These are phyloP conservation scores for Cercospora zeina DNA, from an alignment of 2,329 filamentous ascomycete genomes.

Conservation along the genomic window DNA sequence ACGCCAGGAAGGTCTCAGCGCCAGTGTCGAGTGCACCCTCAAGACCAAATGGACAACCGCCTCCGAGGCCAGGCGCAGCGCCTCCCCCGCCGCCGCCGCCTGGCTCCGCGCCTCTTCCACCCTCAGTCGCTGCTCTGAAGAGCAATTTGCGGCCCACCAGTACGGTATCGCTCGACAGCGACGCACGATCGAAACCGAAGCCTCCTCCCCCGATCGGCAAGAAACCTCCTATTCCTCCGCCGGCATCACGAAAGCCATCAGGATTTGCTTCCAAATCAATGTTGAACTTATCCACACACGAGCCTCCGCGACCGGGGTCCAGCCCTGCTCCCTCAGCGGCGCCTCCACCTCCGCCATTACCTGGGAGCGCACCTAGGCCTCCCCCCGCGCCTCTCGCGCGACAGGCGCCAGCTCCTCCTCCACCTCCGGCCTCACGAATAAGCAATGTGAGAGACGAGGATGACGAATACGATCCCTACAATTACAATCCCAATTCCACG, in stretches of 20 bases:
- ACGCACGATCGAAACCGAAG: constrained; percentile 55
- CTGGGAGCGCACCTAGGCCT: constrained; percentile 44
- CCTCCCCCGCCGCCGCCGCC: constrained; percentile 53
- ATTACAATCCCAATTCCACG: constrained; percentile 30
- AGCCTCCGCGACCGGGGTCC: constrained; percentile 50
- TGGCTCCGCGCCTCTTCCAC: constrained; percentile 50
- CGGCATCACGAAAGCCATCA: constrained; percentile 59
- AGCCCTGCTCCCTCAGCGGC: constrained; percentile 63
- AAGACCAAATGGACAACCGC: constrained; percentile 31
- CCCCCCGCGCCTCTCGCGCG: constrained; percentile 31
- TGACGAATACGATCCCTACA: constrained; percentile 31
- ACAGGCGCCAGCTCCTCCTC: constrained; percentile 34
- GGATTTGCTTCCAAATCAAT: constrained; percentile 42
- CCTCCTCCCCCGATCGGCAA: constrained; percentile 78
- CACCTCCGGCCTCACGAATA: constrained; percentile 21
- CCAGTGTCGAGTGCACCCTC: constrained; percentile 50
- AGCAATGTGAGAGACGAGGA: constrained; percentile 25
- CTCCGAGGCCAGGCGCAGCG: constrained; percentile 48
- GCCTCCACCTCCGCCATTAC: constrained; percentile 44
- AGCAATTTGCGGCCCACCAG: constrained; percentile 59
- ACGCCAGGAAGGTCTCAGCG: constrained; percentile 48
- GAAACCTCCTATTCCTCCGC: constrained; percentile 64
- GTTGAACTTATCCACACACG: constrained; percentile 38
- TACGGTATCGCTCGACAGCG: constrained; percentile 56
- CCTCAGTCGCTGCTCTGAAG: constrained; percentile 51